Conservation (phyloP, 495 filamentous ascomycete genomes). For the Penicillium waksmanii region DNA sequence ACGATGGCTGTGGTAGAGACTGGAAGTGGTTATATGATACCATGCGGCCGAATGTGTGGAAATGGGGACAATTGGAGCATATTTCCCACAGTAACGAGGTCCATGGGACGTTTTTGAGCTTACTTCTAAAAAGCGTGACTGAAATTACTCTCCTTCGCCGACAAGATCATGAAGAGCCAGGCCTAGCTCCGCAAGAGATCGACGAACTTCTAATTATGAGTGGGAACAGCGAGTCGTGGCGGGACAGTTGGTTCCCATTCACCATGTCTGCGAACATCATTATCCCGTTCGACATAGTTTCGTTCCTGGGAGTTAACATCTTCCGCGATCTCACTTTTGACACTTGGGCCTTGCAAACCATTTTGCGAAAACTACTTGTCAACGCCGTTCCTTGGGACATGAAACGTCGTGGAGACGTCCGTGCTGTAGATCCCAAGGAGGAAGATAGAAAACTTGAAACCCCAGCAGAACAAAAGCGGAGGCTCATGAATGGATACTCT, state of each 20-base stretch:
- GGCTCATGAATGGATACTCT: conserved; percentile 3
- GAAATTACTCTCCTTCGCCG: conserved; percentile 41
- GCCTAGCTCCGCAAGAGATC: conserved; percentile 37
- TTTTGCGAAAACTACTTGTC: conserved; percentile 34
- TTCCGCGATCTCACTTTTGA: conserved; percentile 42
- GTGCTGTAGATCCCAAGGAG: conserved; percentile 6
- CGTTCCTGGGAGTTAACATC: conserved; percentile 42
- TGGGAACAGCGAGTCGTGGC: conserved; percentile 16
- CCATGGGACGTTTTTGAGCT: conserved; percentile 34
- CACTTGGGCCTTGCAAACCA: conserved; percentile 42
- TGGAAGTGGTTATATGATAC: conserved; percentile 42
- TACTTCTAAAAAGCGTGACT: conserved; percentile 39
- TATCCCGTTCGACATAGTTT: conserved; percentile 41
- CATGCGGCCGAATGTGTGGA: conserved; percentile 26
- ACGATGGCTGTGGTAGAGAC: conserved; percentile 33
- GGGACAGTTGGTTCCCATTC: conserved; percentile 33
- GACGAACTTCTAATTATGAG: conserved; percentile 36
- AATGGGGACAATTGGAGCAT: conserved; percentile 12
- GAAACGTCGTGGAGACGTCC: conserved; percentile 15
- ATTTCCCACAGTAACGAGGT: conserved; percentile 33
- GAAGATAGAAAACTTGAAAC: conserved; percentile 16
- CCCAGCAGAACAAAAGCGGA: conserved; percentile 13
- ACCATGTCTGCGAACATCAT: conserved; percentile 38
- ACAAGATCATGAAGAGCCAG: conserved; percentile 11
- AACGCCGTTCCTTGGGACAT: conserved; percentile 36